Conservation (phyloP, 139 green algal species). For the Closterium sp. region DNA sequence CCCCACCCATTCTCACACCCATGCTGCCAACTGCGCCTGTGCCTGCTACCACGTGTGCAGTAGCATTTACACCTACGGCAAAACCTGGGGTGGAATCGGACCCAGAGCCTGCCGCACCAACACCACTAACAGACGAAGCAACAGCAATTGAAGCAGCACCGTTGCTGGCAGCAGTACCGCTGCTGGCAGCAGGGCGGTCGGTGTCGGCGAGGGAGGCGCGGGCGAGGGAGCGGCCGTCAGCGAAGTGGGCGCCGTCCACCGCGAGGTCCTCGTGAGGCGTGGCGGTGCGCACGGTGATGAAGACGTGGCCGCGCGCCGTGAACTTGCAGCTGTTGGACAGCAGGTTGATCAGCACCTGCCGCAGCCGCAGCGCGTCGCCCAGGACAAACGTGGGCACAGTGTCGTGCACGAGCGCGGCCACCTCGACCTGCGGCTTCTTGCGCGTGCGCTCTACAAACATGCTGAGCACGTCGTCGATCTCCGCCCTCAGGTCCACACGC, state of each 20-base stretch:
- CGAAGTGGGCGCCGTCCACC: not conserved
- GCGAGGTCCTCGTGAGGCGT: slow-evolving; percentile 26
- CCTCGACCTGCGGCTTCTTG: slow-evolving; percentile 42
- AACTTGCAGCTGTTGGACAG: slow-evolving; percentile 46
- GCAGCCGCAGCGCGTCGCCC: slow-evolving; percentile 37
- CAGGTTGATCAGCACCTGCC: slow-evolving; percentile 49
- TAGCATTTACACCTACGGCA: not conserved
- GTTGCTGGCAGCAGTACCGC: not conserved
- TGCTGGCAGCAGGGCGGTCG: not conserved
- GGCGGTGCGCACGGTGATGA: slow-evolving; percentile 44
- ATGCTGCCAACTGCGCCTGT: too few relatives aligned
- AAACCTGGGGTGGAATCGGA: not conserved
- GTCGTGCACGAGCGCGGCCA: slow-evolving; percentile 38
- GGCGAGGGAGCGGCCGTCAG: not conserved
- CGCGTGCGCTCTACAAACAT: slow-evolving; percentile 47
- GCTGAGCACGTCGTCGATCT: slow-evolving; percentile 47
- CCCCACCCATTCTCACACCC: too few relatives aligned
- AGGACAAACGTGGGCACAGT: slow-evolving; percentile 20
- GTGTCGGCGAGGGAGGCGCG: not conserved
- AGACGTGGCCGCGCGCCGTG: slow-evolving; percentile 34
- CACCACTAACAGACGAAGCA: not conserved
- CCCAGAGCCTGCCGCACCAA: not conserved
- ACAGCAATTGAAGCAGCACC: not conserved
- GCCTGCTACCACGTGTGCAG: too few relatives aligned
- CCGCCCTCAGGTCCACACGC: slow-evolving; percentile 32